Percentiles rank a stretch among this genome's conserved stretches.
phyloP scores from a whole-genome alignment of 768 basidiomycete species.

The Calocybe gangraenosa region DNA sequence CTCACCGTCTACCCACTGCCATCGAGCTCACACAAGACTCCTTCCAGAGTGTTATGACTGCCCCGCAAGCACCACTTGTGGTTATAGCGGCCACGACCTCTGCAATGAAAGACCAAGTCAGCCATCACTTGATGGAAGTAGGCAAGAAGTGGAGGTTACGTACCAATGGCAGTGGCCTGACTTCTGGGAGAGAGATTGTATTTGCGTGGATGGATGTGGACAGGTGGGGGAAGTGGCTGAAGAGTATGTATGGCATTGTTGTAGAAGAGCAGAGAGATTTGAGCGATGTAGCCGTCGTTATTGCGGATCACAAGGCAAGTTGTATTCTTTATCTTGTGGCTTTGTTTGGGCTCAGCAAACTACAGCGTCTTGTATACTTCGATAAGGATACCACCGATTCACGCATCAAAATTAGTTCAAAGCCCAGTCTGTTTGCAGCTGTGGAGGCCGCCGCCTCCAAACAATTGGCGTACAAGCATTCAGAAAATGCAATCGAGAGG shows the following conservation, averaged over 20 bases:
- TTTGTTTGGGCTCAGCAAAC: constrained; percentile 1
- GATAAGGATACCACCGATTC: constrained; percentile 56
- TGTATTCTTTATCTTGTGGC: neutral
- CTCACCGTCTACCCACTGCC: constrained; percentile 68
- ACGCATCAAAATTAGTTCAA: constrained; percentile 50
- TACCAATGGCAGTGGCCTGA: constrained; percentile 35
- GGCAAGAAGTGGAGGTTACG: constrained; percentile 56
- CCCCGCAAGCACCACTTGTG: constrained; percentile 69
- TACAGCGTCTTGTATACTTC: constrained; percentile 72
- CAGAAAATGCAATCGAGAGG: constrained; percentile 69
- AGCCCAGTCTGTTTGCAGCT: constrained; percentile 55
- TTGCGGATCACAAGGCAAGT: constrained; percentile 77
- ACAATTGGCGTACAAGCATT: constrained; percentile 49
- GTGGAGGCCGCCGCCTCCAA: constrained; percentile 62
- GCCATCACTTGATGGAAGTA: constrained; percentile 44
- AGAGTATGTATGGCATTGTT: constrained; percentile 81
- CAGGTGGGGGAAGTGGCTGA: constrained; percentile 85
- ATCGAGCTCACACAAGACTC: constrained; percentile 73
- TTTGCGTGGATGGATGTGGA: constrained; percentile 89
- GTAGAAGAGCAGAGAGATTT: constrained; percentile 22
- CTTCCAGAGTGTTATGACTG: constrained; percentile 85
- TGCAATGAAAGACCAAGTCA: constrained; percentile 34
- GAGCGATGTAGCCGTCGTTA: constrained; percentile 51
- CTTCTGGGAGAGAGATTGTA: constrained; percentile 55
- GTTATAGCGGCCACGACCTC: constrained; percentile 59